phyloP scores from a whole-genome alignment of 2,329 filamentous ascomycete species.

The Dothideomycetes sp. region DNA sequence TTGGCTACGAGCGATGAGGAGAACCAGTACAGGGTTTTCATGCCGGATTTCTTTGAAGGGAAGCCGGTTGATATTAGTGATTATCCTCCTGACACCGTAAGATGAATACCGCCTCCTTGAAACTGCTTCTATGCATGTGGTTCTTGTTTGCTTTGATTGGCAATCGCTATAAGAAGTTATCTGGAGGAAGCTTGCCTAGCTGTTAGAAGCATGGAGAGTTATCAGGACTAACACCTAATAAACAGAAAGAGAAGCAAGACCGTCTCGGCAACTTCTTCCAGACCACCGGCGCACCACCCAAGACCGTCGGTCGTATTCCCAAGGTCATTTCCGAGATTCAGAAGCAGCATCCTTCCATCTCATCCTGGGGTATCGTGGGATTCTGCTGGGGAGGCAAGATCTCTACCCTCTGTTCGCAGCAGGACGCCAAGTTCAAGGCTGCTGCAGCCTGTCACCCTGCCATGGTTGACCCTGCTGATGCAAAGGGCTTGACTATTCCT shows the following conservation, averaged over 20 bases:
- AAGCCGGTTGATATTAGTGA: constrained; percentile 54
- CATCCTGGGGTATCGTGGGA: constrained; percentile 51
- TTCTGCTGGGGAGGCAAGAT: constrained; percentile 48
- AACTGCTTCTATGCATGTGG: too few relatives aligned
- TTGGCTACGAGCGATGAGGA: constrained; percentile 54
- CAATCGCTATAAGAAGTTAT: too few relatives aligned
- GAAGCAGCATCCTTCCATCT: constrained; percentile 37
- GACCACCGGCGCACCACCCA: constrained; percentile 48
- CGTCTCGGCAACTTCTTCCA: constrained; percentile 53
- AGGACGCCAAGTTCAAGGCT: constrained; percentile 47
- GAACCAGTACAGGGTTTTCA: constrained; percentile 72
- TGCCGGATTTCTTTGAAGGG: constrained; percentile 86
- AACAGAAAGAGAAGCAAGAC: constrained; percentile 46
- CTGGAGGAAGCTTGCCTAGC: too few relatives aligned
- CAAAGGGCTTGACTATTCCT: constrained; percentile 46
- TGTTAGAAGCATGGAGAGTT: not conserved
- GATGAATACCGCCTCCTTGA: not conserved
- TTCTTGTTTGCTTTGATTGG: too few relatives aligned
- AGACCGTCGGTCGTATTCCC: constrained; percentile 46
- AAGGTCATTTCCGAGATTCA: constrained; percentile 47
- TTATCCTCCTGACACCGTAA: constrained; percentile 45
- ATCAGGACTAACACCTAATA: constrained; percentile 4
- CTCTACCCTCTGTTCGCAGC: constrained; percentile 43
- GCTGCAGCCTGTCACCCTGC: constrained; percentile 50
- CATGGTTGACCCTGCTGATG: constrained; percentile 52